Base-by-base conservation (phyloP, 257 asterid genomes). In the Solanum corneliomulleri region DNA sequence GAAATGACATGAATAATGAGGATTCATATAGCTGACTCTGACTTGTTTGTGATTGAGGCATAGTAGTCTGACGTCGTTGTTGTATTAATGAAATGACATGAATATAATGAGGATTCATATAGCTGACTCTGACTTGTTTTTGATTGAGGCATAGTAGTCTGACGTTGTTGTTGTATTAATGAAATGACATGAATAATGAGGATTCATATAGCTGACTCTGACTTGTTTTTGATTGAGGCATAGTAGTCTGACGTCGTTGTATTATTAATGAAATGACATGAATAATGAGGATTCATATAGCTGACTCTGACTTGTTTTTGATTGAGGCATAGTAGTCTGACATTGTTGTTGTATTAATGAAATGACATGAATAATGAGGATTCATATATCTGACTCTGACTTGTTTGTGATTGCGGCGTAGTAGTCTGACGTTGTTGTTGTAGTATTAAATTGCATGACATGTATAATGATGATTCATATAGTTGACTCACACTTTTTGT, bases 171-270 rank as follows among this genome's bases (percentile, higher is more conserved):
- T 15, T 47, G 58, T 47, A 14, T 0, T 47, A 14, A 47, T 47
- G 56, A 16, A 0, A 47, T 10, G 31, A n/a, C 2, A 62, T 62
- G 3, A n/a, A 23, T 0, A 1, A 0, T 68, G 3, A 33, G 25
- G 15, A 71, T 71, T 64, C 33, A n/a, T 66, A 12, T 66, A 12
- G 37, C 0, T 66, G 4, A 66, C 20, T 25, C 5, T 0, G 10
- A 25, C 37, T 66, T 66, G 15, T 23, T 62, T 62, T 7, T 62
- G 70, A 62, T 62, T 23, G 8, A 2, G 70, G 16, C 70, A 23
- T 62, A 25, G 35, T 5, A 0, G 9, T 16, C 0, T 16, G 69
- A 4, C 12, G 1, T 60, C 10, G 5, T 66, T 66, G 72, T 25
- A 2, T 9, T 64, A 64, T 0, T 66, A 66, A 49, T 49, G 9